Conservation (phyloP, 2,329 filamentous ascomycete genomes). For the Fusarium sp. region DNA sequence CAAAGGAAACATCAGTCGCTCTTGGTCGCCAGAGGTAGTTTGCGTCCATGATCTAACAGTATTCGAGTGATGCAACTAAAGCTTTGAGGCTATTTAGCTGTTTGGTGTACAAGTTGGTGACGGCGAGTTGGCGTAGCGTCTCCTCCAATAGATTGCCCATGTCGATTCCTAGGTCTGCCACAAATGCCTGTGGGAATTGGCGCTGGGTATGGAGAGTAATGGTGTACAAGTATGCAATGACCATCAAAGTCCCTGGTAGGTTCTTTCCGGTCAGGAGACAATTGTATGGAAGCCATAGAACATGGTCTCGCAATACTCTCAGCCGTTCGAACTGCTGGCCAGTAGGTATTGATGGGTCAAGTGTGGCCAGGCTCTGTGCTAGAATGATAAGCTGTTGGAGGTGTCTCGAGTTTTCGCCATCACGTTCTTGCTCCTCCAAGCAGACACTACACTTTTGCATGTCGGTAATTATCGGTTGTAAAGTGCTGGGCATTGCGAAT, state of each 20-base stretch:
- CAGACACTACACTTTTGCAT: conserved; percentile 15
- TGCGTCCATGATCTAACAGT: background rate
- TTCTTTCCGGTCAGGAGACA: conserved; percentile 16
- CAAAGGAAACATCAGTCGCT: no score
- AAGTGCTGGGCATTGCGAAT: background rate
- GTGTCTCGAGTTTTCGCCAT: conserved; percentile 4
- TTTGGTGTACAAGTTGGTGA: background rate
- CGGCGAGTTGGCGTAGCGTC: conserved; percentile 8
- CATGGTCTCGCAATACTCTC: conserved; percentile 12
- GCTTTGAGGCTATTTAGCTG: background rate
- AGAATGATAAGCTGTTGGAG: conserved; percentile 17
- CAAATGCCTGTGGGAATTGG: conserved; percentile 11
- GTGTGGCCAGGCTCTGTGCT: conserved; percentile 8
- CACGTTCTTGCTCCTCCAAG: conserved; percentile 9
- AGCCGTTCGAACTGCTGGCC: conserved; percentile 19
- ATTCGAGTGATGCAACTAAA: background rate
- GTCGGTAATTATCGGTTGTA: conserved; percentile 13
- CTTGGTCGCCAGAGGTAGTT: no score
- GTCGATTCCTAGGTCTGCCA: conserved; percentile 19
- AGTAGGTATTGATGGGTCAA: conserved; percentile 5
- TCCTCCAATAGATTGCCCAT: conserved; percentile 4
- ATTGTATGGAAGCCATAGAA: conserved; percentile 22
- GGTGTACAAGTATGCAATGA: conserved; percentile 21
- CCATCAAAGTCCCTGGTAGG: conserved; percentile 20
- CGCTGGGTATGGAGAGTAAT: conserved; percentile 15